Evolutionary conservation across 2,329 filamentous ascomycete species (phyloP).

Genomic region (Helicocarpus griseus): DNA sequence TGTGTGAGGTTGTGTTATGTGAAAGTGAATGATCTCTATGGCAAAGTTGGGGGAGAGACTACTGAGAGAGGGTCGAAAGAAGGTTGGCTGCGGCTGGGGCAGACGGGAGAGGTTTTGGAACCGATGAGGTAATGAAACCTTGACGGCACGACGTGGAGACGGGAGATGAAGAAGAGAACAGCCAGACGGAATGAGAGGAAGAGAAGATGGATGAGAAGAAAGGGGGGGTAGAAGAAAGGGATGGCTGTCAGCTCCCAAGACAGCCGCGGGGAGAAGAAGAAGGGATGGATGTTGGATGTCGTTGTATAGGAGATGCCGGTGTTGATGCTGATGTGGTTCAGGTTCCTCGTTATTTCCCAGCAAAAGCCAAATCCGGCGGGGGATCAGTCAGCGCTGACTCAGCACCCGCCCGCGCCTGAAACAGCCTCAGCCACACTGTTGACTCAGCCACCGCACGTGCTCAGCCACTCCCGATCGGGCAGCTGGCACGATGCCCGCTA

Average conservation of each 20-base stretch:
- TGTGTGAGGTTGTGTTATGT: too few relatives aligned
- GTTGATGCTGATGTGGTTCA: too few relatives aligned
- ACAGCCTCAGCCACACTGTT: not conserved
- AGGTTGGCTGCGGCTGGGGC: not conserved
- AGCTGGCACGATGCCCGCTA: not conserved
- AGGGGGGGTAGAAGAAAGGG: not conserved
- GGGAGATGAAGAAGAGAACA: not conserved
- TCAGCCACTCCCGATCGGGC: not conserved
- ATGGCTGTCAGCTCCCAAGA: not conserved
- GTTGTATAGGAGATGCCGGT: too few relatives aligned
- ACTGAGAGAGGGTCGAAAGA: not conserved
- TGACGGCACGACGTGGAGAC: not conserved
- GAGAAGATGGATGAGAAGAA: not conserved
- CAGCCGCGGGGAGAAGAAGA: too few relatives aligned
- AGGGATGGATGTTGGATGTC: too few relatives aligned
- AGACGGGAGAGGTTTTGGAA: not conserved
- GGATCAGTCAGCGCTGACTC: not conserved
- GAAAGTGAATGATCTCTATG: too few relatives aligned
- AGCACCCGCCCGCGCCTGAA: not conserved
- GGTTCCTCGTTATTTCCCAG: too few relatives aligned
- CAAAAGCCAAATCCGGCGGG: too few relatives aligned
- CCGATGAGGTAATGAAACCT: not conserved
- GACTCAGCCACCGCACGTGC: not conserved
- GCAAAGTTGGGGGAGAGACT: not conserved
- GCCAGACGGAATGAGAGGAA: not conserved